Evolutionary conservation across 2,329 filamentous ascomycete species (phyloP).

Genomic region (Microsporum ferrugineum): DNA sequence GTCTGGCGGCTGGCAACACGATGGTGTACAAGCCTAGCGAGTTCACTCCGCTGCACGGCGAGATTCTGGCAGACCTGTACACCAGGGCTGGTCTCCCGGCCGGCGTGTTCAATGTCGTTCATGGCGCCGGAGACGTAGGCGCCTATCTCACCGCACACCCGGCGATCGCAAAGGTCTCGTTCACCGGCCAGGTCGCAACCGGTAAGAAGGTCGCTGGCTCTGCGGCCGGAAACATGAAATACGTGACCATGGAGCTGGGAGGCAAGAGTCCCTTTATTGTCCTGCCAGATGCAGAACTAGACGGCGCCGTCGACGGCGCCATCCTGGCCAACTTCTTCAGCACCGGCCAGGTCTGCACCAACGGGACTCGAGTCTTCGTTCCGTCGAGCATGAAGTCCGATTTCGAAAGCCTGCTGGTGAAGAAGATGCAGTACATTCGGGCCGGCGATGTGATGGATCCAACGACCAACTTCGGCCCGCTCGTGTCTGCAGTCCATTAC

Average conservation of each 20-base stretch:
- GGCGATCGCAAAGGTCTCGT: conserved; percentile 70
- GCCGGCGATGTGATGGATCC: conserved; percentile 61
- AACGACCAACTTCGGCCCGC: conserved; percentile 69
- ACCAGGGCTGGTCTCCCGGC: conserved; percentile 65
- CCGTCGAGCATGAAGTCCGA: conserved; percentile 51
- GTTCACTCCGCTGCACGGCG: conserved; percentile 71
- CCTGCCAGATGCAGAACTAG: conserved; percentile 65
- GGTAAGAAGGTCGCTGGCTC: conserved; percentile 68
- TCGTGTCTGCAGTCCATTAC: conserved; percentile 62
- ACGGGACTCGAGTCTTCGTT: conserved; percentile 79
- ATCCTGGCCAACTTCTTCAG: conserved; percentile 95
- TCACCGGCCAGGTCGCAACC: conserved; percentile 77
- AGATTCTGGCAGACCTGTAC: conserved; percentile 64
- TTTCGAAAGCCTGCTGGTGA: conserved; percentile 58
- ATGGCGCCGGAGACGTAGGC: conserved; percentile 68
- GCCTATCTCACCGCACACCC: conserved; percentile 62
- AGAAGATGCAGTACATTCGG: conserved; percentile 59
- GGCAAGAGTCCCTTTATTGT: conserved; percentile 75
- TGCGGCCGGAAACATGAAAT: conserved; percentile 71
- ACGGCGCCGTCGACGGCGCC: conserved; percentile 72
- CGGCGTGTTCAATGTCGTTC: conserved; percentile 78
- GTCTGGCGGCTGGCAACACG: conserved; percentile 73
- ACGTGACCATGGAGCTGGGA: conserved; percentile 83
- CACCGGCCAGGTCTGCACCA: conserved; percentile 84
- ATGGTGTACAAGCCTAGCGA: conserved; percentile 90